Evolutionary conservation across 2,329 filamentous ascomycete genomes (phyloP), one percentile per base, ranked within the genome.

Genomic region (Cadophora sp.): DNA sequence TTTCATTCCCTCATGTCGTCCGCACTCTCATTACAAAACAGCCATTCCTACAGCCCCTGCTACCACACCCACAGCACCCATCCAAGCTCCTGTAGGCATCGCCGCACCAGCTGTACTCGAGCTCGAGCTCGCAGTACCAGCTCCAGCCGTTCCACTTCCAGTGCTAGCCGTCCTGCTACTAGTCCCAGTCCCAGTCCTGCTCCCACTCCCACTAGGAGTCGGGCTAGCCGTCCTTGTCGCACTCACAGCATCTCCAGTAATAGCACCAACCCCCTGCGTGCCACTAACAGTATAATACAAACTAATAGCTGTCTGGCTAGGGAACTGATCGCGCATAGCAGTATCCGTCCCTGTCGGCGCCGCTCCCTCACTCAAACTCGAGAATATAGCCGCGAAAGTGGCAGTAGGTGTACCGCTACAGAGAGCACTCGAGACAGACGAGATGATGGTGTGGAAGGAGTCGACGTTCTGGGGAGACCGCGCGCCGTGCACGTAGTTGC

Each of bases 231-330:
- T 78, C 45, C 73, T 75, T 6, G 78, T 80, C 13, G 80, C 80
- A 13, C 72, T 73, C 22, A 78, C 75, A 9, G 79, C 80, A 48
- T 74, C 77, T 14, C 81, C 81, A 36, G 80, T 83, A 65, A 83
- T 81, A 18, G 72, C 63, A 20, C 82, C 82, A 1, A 78, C 77
- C 0, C 81, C 81, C 67, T 81, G 80, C 5, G 67, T 65, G 1
- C 75, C 79, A 24, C 69, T 78, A 1, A 78, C 72, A 7, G 81
- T 83, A 73, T 80, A 82, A 71, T 83, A 83, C 39, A 81, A 67
- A 65, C 78, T 80, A 13, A 81, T 77, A n/a, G 77, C 80, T 48
- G 80, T 78, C 72, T 79, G 70, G 36, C 79, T 75, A 1, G 76
- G 77, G 41, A 73, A 79, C 24, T 72, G 68, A 70, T 82, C 80